Evolutionary conservation across 2,329 filamentous ascomycete species (phyloP), one percentile per base, ranked within the genome.

Genomic region (Stromatinia cepivora): DNA sequence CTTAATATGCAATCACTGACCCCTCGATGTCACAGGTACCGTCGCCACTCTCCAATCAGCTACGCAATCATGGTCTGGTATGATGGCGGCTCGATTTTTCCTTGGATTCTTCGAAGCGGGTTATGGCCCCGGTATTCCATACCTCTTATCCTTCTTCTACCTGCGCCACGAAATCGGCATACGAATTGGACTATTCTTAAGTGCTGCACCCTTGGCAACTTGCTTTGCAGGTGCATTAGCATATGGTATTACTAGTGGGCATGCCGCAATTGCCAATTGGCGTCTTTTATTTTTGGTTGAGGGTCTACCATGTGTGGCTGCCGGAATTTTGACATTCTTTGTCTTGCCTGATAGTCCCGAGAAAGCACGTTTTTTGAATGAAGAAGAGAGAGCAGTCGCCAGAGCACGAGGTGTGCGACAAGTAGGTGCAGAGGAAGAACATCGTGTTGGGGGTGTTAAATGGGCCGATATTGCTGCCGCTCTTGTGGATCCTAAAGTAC

Each of bases 171-270:
- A 94, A 75, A 81, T 94, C 13, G 92, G 90, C 1, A 84, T 91
- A 70, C 84, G 91, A 36, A 90, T 87, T 22, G 91, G 90, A 13
- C 80, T 93, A 8, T 91, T 92, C 78, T 84, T 94, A 68, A 89
- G 80, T 74, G 79, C 80, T 22, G 89, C 88, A 0, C 89, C 90
- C 1, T 81, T 92, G 20, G 89, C 89, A 5, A 91, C 88, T 59
- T 88, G 87, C 6, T 92, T 92, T 74, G 88, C 89, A 0, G 89
- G 89, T 69, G 89, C 88, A 3, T 79, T 91, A 10, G 88, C 88
- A 2, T 90, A 90, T 71, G 88, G 86, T 0, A 91, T 92, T 72
- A 91, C 88, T 0, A 88, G 85, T 8, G 86, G 88, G 73, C 81
- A 85, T 0, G 78, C 81, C 22, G 64, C 52, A 6, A 80, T 91